Evolutionary conservation across 768 basidiomycete genomes (phyloP).

Genomic region (Suillus subalutaceus): DNA sequence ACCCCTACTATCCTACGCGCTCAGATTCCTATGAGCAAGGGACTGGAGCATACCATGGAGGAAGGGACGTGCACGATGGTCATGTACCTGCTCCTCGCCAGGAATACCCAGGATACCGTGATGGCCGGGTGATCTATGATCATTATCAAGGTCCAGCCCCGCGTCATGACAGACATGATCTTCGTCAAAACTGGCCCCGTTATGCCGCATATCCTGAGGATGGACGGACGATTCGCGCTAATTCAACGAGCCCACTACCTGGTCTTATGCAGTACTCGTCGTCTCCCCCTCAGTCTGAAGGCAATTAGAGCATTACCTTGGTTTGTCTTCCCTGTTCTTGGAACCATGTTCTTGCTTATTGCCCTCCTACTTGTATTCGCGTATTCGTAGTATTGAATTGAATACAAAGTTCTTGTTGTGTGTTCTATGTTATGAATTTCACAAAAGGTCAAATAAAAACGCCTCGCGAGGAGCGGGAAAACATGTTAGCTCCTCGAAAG

Average conservation of each 20-base stretch:
- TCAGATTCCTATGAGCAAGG: not conserved
- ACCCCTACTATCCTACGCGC: not conserved
- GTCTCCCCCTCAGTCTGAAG: slow-evolving; percentile 1
- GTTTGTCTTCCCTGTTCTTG: not conserved
- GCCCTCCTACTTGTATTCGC: not conserved
- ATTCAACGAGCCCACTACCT: not conserved
- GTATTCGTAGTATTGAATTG: not conserved
- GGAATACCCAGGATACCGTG: not conserved
- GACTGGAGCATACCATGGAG: not conserved
- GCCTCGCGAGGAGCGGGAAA: not conserved
- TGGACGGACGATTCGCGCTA: not conserved
- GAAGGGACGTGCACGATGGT: not conserved
- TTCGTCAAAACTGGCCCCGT: not conserved
- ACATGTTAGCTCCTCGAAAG: not conserved
- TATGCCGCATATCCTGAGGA: not conserved
- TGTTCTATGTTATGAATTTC: slow-evolving; percentile 3
- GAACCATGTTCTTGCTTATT: not conserved
- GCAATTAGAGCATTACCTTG: slow-evolving; percentile 1
- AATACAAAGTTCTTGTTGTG: slow-evolving; percentile 1
- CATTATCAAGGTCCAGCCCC: not conserved
- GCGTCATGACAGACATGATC: not conserved
- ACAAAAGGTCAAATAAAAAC: not conserved
- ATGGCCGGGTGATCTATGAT: not conserved
- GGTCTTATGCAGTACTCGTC: not conserved
- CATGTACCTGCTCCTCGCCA: not conserved